phyloP scores from a whole-genome alignment of 495 filamentous ascomycete species.

The Trichoderma asperelloides region DNA sequence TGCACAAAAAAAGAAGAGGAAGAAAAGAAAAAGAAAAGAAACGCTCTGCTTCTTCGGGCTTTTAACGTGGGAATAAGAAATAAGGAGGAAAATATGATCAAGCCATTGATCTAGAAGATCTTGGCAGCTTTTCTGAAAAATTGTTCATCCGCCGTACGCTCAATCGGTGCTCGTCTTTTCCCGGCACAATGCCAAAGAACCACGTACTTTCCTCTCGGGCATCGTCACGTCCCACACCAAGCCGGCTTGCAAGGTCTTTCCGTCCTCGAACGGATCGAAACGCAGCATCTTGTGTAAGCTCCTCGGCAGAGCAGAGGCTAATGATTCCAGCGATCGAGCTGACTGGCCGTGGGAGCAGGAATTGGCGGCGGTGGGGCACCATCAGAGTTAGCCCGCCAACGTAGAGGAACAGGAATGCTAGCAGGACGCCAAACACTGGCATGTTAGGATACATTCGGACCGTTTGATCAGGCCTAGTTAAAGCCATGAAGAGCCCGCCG shows the following conservation, averaged over 20 bases:
- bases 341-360: constrained; percentile 61
- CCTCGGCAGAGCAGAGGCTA: constrained; percentile 61
- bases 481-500: constrained; percentile 73
- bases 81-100: background rate
- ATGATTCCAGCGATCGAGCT: constrained; percentile 67
- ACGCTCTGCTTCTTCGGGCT: background rate
- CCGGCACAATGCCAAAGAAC: constrained; percentile 8
- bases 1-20: background rate
- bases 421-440: constrained; percentile 59
- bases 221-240: constrained; percentile 4
- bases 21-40: background rate
- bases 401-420: constrained; percentile 57
- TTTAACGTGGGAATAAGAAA: background rate
- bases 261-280: constrained; percentile 28
- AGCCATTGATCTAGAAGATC: constrained; percentile 4
- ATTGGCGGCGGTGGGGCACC: constrained; percentile 45
- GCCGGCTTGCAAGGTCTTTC: background rate
- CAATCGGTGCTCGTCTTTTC: background rate
- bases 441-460: constrained; percentile 63
- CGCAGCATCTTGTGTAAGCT: constrained; percentile 56
- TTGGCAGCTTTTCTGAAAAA: constrained; percentile 1
- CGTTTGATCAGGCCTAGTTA: constrained; percentile 40
- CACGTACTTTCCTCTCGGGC: constrained; percentile 1
- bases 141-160: constrained; percentile 4
- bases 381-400: constrained; percentile 39